Conservation (phyloP, 1,139 yeast genomes). For the Debaryomycetaceae sp. region DNA sequence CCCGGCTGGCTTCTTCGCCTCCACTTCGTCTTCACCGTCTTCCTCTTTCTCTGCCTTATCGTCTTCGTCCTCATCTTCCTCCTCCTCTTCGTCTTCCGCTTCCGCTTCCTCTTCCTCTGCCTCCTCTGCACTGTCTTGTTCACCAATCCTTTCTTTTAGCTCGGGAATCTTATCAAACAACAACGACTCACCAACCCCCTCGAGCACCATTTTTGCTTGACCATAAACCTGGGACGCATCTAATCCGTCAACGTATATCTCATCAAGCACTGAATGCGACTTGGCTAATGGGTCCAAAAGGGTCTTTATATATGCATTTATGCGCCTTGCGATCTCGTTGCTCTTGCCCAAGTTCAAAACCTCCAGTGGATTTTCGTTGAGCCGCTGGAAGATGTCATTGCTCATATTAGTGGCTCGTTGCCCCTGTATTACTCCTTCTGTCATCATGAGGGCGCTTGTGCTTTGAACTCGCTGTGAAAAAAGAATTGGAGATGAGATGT, state of each 20-base stretch:
- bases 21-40: slow-evolving; percentile 15
- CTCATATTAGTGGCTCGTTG: slow-evolving; percentile 13
- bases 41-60: slow-evolving; percentile 13
- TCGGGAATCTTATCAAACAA: slow-evolving; percentile 44
- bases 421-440: too few relatives aligned
- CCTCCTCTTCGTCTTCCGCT: slow-evolving; percentile 17
- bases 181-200: slow-evolving; percentile 58
- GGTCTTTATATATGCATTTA: slow-evolving; percentile 30
- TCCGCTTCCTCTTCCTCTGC: slow-evolving; percentile 14
- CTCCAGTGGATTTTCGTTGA: slow-evolving; percentile 22
- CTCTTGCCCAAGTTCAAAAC: slow-evolving; percentile 20
- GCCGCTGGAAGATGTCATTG: slow-evolving; percentile 16
- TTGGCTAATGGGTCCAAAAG: slow-evolving; percentile 64
- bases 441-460: neutral
- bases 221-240: slow-evolving; percentile 94
- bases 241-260: slow-evolving; percentile 77
- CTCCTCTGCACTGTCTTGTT: slow-evolving; percentile 3
- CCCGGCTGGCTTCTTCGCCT: slow-evolving; percentile 17
- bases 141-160: slow-evolving; percentile 24
- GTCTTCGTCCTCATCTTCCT: slow-evolving; percentile 11
- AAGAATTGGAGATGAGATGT: slow-evolving; percentile 1
- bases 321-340: slow-evolving; percentile 1
- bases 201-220: slow-evolving; percentile 80
- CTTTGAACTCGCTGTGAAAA: neutral
- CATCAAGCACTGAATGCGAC: slow-evolving; percentile 69